Percentiles rank a stretch among this genome's conserved stretches.
phyloP scores from a whole-genome alignment of 352 stramenopile genomes.

The Pythium folliculosum region DNA sequence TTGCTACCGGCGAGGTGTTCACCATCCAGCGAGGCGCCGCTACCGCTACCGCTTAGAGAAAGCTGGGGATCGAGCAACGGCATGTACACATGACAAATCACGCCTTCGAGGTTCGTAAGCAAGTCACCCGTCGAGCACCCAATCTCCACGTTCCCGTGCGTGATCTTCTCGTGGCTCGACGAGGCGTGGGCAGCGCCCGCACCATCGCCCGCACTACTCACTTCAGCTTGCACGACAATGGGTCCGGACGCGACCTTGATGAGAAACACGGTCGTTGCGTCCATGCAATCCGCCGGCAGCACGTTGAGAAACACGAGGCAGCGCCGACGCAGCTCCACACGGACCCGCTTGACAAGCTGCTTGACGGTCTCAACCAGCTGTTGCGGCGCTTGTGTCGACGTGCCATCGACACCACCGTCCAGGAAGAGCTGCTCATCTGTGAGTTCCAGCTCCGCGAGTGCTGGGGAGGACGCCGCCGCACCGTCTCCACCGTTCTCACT shows the following conservation, averaged over 20 bases:
- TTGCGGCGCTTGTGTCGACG: conserved; percentile 9
- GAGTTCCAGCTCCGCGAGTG: conserved; percentile 27
- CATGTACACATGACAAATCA: conserved; percentile 90
- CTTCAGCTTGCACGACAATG: conserved; percentile 40
- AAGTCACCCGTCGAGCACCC: conserved; percentile 87
- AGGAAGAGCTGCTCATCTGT: conserved; percentile 79
- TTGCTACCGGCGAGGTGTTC: conserved; percentile 13
- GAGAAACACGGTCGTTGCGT: conserved; percentile 72
- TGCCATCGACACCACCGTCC: conserved; percentile 30
- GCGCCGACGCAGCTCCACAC: conserved; percentile 50
- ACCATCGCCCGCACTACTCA: conserved; percentile 22
- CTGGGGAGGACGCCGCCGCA: conserved; percentile 11
- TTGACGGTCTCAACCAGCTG: conserved; percentile 44
- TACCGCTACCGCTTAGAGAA: conserved; percentile 31
- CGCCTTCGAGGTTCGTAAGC: conserved; percentile 79
- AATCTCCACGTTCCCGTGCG: conserved; percentile 78
- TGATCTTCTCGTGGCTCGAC: conserved; percentile 47
- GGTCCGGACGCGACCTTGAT: conserved; percentile 69
- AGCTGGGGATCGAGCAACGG: conserved; percentile 81
- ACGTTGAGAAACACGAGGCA: conserved; percentile 75
- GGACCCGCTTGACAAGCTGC: conserved; percentile 47
- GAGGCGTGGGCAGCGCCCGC: not conserved
- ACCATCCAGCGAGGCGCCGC: conserved; percentile 10
- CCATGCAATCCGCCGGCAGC: conserved; percentile 58
- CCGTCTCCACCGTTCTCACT: not conserved